Evolutionary conservation across 2,329 filamentous ascomycete species (phyloP), one percentile per base, ranked within the genome.

Genomic region (Penicillium crustosum): DNA sequence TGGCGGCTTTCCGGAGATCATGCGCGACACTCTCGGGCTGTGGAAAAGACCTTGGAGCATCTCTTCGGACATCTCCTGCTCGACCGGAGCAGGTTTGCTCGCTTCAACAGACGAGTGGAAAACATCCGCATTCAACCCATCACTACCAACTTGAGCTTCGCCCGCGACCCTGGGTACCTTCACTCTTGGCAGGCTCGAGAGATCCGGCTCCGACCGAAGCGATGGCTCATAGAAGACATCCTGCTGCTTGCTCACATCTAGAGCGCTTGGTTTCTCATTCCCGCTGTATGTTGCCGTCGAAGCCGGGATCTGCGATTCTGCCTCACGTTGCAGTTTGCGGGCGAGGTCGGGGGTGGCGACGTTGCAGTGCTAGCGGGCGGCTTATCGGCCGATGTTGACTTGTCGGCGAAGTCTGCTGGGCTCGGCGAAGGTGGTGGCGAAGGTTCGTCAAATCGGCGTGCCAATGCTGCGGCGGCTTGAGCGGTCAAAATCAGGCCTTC

Each of bases 31-130:
- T 54, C 78, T 79, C 3, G 81, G 82, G 54, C 83, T 88, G 55
- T 83, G 82, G 67, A 89, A 89, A 0, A 89, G 72, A 62, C 85
- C 81, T 6, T 81, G 80, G 66, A 88, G 81, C 66, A 87, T 77
- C 47, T 82, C 85, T 53, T 85, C 82, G 4, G 84, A 79, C 17
- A 82, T 58, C n/a, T 82, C 77, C 19, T 81, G 76, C 55, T 79
- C 70, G 50, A 75, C 71, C 35, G 71, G 66, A 5, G 75, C 62
- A 21, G 59, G 41, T 42, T 66, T 63, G 21, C 61, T 57, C n/a
- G 64, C 23, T 21, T 52, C 49, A 39, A 66, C 62, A 12, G 73
- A 68, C 17, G 74, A 75, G 62, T 82, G 82, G 68, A 79, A 86
- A 0, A 83, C 79, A 69, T 86, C 83, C 52, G 82, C 77, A 62